phyloP scores from a whole-genome alignment of 352 stramenopile genomes.

The Blastocystis sp. region DNA sequence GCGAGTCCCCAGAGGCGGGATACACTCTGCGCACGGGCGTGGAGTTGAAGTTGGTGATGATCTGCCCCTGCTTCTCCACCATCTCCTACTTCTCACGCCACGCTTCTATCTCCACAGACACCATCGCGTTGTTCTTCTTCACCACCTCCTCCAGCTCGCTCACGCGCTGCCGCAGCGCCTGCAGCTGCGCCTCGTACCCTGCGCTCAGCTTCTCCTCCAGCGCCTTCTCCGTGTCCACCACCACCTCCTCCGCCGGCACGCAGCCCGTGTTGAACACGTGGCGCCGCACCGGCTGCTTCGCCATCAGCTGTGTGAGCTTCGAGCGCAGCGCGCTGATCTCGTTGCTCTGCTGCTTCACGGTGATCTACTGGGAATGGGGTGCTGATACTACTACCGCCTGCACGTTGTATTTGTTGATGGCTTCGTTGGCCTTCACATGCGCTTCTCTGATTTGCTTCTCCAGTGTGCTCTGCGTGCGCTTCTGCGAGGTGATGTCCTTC shows the following conservation, averaged over 20 bases:
- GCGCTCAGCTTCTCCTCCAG: slow-evolving; percentile 28
- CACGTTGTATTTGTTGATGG: slow-evolving; percentile 52
- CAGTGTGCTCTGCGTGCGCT: background rate
- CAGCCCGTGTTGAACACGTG: slow-evolving; percentile 43
- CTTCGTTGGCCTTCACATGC: background rate
- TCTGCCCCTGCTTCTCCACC: slow-evolving; percentile 36
- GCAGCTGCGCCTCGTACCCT: slow-evolving; percentile 16
- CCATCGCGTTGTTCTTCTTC: background rate
- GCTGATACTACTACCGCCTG: background rate
- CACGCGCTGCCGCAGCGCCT: slow-evolving; percentile 4
- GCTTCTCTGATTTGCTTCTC: slow-evolving; percentile 35
- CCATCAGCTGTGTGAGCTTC: background rate
- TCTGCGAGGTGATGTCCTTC: background rate
- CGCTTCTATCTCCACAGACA: background rate
- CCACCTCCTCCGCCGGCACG: slow-evolving; percentile 7
- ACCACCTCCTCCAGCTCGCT: slow-evolving; percentile 43
- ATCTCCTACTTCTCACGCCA: slow-evolving; percentile 3
- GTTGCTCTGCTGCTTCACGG: slow-evolving; percentile 59
- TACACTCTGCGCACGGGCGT: slow-evolving; percentile 39
- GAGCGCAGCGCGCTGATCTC: slow-evolving; percentile 23
- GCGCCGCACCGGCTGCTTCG: background rate
- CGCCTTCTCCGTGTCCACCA: slow-evolving; percentile 7
- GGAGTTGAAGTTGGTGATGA: slow-evolving; percentile 7
- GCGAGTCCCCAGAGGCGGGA: background rate
- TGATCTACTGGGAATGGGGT: background rate